Base-by-base conservation (phyloP, 106 monocot species). In the Dendrobium nobile region DNA sequence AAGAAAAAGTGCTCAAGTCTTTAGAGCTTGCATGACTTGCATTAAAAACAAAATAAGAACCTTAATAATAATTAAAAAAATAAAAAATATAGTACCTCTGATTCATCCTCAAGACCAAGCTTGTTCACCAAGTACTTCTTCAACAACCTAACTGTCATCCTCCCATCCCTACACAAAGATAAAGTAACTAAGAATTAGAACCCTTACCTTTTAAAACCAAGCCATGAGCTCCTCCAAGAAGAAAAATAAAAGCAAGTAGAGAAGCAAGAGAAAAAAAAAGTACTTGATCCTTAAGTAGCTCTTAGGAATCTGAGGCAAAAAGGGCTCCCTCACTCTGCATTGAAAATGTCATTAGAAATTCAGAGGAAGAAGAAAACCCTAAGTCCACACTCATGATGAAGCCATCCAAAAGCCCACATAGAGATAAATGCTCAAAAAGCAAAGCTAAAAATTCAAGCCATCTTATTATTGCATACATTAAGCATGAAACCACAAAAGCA, bases 71-170 rank as follows among this genome's bases (percentile, higher is more conserved):
- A 31, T 58, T 26, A 67, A 67, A 10, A 26, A 6, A 26, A n/a
- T 27, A 40, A 6, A 3, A 48, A 47, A 40, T 58, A 47, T 28
- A 79, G 43, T 89, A 92, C 92, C 92, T 90, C 74, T 67, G 89
- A 88, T 86, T 90, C 92, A 84, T 89, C 82, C 68, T 86, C 88
- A 45, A 92, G 80, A 7, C 84, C 86, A 22, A 92, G 88, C 77
- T 86, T 92, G 43, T 82, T 88, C 55, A 88, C 89, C 84, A 92
- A 79, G 84, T 92, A 89, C 80, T 87, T 92, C 83, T 86, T 89
- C 78, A 92, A 54, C 85, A 89, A 79, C 80, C 85, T 84, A 77
- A 92, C 77, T 64, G 89, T 88, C 89, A 92, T 92, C 82, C 88
- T 92, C 83, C 84, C 89, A 86, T 92, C 86, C 81, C 92, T 92